These are phyloP conservation scores for Vitis rotundifolia DNA, from an alignment of 164 flowering plant species.

Conservation along the genomic window DNA sequence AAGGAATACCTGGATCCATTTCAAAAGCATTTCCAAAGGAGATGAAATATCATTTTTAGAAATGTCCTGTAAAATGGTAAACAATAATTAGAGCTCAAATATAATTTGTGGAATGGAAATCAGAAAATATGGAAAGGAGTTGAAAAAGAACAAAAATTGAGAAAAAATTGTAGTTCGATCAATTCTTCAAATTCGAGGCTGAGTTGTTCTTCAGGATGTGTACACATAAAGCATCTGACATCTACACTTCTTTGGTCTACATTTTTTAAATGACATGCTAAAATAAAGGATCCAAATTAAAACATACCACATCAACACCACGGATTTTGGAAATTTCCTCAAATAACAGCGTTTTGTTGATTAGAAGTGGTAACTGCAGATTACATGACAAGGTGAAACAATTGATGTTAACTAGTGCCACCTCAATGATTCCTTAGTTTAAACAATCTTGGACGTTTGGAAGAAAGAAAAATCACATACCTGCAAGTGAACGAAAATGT, in stretches of 20 bases:
- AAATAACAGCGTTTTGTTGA: conserved; percentile 45
- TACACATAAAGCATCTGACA: no score
- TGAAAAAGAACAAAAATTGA: background rate
- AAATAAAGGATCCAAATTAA: background rate
- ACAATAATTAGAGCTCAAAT: background rate
- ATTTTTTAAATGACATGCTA: background rate
- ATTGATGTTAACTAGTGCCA: background rate
- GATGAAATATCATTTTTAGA: conserved; percentile 14
- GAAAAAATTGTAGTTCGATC: background rate
- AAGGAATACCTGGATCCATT: conserved; percentile 74
- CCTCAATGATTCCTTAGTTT: background rate
- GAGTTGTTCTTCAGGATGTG: no score
- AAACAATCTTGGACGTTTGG: background rate
- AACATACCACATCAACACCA: conserved; percentile 46
- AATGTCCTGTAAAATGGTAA: conserved; percentile 37
- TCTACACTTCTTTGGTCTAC: no score
- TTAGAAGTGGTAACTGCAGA: conserved; percentile 75
- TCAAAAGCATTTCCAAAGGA: conserved; percentile 64
- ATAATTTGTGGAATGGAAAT: background rate
- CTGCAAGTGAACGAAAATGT: conserved; percentile 91
- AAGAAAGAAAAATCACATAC: conserved; percentile 25
- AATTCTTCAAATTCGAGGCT: no score
- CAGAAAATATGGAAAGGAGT: background rate
- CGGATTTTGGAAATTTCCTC: conserved; percentile 68
- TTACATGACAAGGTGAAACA: background rate